These are phyloP conservation scores for Lagerstroemia speciosa DNA, from an alignment of 345 rosid genomes.

Conservation along the genomic window DNA sequence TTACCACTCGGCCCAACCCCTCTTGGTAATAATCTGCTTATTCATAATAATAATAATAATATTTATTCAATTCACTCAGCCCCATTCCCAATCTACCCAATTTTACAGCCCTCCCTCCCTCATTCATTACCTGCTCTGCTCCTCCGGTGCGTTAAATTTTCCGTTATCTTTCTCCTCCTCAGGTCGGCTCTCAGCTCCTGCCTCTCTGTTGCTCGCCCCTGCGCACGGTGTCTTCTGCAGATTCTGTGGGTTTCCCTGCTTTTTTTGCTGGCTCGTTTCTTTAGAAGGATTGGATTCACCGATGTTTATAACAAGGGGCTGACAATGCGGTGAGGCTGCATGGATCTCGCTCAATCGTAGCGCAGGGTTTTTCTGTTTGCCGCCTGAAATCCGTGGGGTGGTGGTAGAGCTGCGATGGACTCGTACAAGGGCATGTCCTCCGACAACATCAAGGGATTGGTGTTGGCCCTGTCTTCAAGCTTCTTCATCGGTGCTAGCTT, in stretches of 20 bases:
- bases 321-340: conserved; percentile 5
- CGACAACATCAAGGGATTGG: conserved; percentile 76
- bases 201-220: not conserved
- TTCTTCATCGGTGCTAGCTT: conserved; percentile 80
- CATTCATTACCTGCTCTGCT: too few species aligned
- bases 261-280: not conserved
- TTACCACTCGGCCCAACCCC: too few species aligned
- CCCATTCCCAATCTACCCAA: too few species aligned
- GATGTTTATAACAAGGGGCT: not conserved
- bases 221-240: not conserved
- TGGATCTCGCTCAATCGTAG: conserved; percentile 14
- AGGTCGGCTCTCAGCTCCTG: not conserved
- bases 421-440: conserved; percentile 61
- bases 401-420: conserved; percentile 26
- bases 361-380: not conserved
- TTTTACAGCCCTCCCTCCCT: too few species aligned
- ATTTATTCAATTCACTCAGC: too few species aligned
- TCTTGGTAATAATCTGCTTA: too few species aligned
- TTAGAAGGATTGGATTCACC: not conserved
- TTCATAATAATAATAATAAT: too few species aligned
- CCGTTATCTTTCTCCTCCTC: not conserved
- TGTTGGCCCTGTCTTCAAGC: conserved; percentile 75
- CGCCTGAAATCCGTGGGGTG: not conserved
- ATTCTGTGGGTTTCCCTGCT: not conserved
- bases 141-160: not conserved